Evolutionary conservation across 345 rosid genomes (phyloP).

Genomic region (Citrus reticulata): DNA sequence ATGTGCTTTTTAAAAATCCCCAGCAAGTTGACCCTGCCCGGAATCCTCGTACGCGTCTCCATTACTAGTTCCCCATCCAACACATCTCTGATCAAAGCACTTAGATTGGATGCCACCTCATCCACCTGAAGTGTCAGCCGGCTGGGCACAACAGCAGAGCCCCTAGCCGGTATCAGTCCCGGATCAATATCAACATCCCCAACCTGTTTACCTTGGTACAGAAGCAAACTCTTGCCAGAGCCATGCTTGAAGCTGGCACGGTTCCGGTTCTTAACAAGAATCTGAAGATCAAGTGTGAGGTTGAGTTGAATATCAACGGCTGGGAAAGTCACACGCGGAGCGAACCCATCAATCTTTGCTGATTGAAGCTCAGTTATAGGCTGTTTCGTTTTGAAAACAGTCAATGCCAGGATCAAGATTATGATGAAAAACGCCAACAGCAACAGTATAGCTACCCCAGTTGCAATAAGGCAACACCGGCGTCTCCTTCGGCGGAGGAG

Average conservation of each 20-base stretch:
- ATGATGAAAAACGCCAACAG: slow-evolving; percentile 26
- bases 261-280: slow-evolving; percentile 41
- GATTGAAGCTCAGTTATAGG: slow-evolving; percentile 31
- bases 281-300: slow-evolving; percentile 36
- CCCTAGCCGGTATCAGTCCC: slow-evolving; percentile 39
- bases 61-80: slow-evolving; percentile 30
- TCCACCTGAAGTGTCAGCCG: slow-evolving; percentile 44
- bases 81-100: slow-evolving; percentile 32
- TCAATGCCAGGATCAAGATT: slow-evolving; percentile 34
- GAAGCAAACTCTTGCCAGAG: slow-evolving; percentile 31
- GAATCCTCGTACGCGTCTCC: slow-evolving; percentile 41
- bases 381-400: slow-evolving; percentile 40
- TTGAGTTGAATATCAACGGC: slow-evolving; percentile 33
- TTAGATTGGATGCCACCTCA: slow-evolving; percentile 19
- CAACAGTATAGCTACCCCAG: slow-evolving; percentile 14
- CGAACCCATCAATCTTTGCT: slow-evolving; percentile 36
- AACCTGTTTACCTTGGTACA: slow-evolving; percentile 27
- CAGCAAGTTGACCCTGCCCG: slow-evolving; percentile 44
- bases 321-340: slow-evolving; percentile 39
- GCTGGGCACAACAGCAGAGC: slow-evolving; percentile 21
- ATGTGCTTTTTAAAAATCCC: slow-evolving; percentile 37
- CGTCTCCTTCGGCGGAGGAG: not conserved
- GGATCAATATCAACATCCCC: slow-evolving; percentile 43
- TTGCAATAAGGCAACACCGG: slow-evolving; percentile 15
- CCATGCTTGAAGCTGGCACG: slow-evolving; percentile 45